Evolutionary conservation across 2,329 filamentous ascomycete species (phyloP).

Genomic region (Clonostachys rhizophaga): DNA sequence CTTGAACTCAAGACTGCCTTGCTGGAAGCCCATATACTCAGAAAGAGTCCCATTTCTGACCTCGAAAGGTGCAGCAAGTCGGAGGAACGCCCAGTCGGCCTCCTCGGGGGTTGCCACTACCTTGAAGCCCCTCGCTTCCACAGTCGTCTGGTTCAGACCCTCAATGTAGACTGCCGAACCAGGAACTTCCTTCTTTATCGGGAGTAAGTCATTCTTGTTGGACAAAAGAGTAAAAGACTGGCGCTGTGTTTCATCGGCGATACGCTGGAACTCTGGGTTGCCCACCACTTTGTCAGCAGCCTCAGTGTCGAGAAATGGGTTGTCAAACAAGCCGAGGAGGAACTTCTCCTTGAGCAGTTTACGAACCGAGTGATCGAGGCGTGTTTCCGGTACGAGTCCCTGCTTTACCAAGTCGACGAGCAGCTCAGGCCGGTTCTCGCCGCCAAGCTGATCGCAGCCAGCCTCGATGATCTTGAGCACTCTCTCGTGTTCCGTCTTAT

Average conservation of each 20-base stretch:
- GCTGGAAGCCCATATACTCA: conserved; percentile 18
- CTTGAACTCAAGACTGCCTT: conserved; percentile 30
- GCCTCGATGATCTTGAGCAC: conserved; percentile 38
- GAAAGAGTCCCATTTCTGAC: conserved; percentile 18
- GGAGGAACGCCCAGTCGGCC: conserved; percentile 31
- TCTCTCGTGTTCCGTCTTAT: conserved; percentile 33
- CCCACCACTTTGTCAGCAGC: conserved; percentile 33
- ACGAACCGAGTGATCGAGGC: conserved; percentile 38
- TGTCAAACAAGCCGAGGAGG: conserved; percentile 43
- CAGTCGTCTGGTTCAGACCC: conserved; percentile 6
- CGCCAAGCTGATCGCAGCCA: conserved; percentile 47
- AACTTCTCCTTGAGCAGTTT: conserved; percentile 45
- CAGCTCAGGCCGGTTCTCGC: conserved; percentile 40
- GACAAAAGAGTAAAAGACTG: conserved; percentile 17
- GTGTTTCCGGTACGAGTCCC: conserved; percentile 31
- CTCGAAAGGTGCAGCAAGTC: conserved; percentile 26
- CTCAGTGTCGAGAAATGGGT: conserved; percentile 41
- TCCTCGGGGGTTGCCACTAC: conserved; percentile 27
- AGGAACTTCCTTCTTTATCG: conserved; percentile 3
- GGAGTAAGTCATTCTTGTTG: conserved; percentile 12
- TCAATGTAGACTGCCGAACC: conserved; percentile 12
- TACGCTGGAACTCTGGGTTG: conserved; percentile 30
- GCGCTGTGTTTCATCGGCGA: conserved; percentile 15
- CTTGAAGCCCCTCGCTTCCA: conserved; percentile 11
- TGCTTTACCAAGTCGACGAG: conserved; percentile 38